Percentiles rank a stretch among this genome's conserved stretches.
Conservation (phyloP, 2,329 filamentous ascomycete genomes). For the Beauveria bassiana region DNA sequence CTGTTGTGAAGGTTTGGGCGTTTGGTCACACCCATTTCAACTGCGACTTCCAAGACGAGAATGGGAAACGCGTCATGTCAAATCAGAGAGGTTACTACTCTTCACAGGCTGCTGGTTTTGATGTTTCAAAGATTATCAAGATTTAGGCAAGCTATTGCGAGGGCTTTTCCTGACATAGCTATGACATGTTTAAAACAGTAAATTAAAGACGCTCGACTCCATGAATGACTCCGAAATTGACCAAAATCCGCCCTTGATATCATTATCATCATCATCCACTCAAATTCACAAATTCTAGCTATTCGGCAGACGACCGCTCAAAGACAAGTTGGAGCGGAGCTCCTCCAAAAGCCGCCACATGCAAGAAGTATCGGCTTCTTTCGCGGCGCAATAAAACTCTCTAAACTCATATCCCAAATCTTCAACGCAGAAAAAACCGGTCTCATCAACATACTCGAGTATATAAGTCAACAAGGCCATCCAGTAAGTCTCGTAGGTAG, state of each 20-base stretch:
- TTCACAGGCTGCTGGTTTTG: not conserved
- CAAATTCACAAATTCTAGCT: not conserved
- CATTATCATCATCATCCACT: not conserved
- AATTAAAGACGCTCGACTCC: not conserved
- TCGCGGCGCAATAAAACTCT: not conserved
- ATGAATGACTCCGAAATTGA: not conserved
- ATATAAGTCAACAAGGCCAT: not conserved
- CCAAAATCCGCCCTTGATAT: not conserved
- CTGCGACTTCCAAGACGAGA: conserved; percentile 28
- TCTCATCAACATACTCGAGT: not conserved
- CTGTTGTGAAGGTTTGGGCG: conserved; percentile 33
- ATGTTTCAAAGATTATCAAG: not conserved
- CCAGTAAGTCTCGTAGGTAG: not conserved
- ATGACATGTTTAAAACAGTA: not conserved
- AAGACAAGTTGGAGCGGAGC: not conserved
- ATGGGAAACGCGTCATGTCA: conserved; percentile 12
- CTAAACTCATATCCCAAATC: not conserved
- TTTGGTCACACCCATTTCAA: conserved; percentile 43
- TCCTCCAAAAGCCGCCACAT: not conserved
- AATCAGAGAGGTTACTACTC: conserved; percentile 29
- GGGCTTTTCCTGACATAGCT: not conserved
- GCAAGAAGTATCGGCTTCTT: not conserved
- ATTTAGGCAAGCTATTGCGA: not conserved
- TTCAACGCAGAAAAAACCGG: not conserved
- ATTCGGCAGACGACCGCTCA: not conserved